phyloP scores from a whole-genome alignment of 2,329 filamentous ascomycete genomes.

The Colletotrichum euphorbiae region DNA sequence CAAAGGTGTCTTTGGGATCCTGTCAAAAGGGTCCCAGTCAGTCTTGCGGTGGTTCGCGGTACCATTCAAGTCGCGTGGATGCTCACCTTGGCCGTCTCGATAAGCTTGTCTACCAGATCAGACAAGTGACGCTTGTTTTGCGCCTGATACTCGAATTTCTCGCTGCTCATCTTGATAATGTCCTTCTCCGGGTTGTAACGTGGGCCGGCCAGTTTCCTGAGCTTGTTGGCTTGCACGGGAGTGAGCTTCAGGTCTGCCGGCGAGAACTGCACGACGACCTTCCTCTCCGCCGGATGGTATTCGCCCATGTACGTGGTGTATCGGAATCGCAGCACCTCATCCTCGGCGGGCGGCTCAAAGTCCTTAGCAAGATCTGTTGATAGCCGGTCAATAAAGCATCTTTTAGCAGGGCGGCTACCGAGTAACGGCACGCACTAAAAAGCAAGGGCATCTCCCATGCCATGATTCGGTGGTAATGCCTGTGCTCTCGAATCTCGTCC shows the following conservation, averaged over 20 bases:
- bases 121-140: conserved; percentile 97
- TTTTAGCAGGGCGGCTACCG: neutral
- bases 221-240: conserved; percentile 77
- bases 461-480: conserved; percentile 87
- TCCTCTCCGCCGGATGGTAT: conserved; percentile 87
- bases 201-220: conserved; percentile 86
- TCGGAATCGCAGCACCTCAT: conserved; percentile 87
- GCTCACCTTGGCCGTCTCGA: conserved; percentile 77
- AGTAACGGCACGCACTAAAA: conserved; percentile 71
- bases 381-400: conserved; percentile 36
- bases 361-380: conserved; percentile 81
- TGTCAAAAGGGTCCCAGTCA: conserved; percentile 46
- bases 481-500: conserved; percentile 86
- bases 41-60: neutral
- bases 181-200: conserved; percentile 89
- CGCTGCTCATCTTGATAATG: conserved; percentile 89
- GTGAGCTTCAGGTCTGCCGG: conserved; percentile 78
- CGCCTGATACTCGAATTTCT: conserved; percentile 86
- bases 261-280: conserved; percentile 93
- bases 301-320: conserved; percentile 98
- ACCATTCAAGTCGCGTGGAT: neutral
- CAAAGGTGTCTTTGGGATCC: conserved; percentile 83
- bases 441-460: conserved; percentile 97
- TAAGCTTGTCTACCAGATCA: conserved; percentile 78
- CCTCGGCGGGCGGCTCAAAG: conserved; percentile 76